Evolutionary conservation across 768 basidiomycete species (phyloP).

Genomic region (Lactifluus pinguis): DNA sequence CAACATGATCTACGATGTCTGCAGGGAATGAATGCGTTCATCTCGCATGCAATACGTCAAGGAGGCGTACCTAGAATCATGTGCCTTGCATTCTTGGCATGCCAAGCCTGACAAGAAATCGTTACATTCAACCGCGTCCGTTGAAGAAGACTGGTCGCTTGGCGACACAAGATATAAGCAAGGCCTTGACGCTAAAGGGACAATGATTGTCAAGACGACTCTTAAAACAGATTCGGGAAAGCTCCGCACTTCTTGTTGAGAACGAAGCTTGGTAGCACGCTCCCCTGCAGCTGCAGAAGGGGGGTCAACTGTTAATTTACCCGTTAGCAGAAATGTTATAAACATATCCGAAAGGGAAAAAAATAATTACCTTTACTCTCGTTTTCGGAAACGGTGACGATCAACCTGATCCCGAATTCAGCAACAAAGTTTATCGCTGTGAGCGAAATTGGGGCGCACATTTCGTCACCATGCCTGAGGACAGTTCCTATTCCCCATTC

Average conservation of each 20-base stretch:
- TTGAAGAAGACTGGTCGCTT: conserved; percentile 82
- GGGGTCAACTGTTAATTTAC: conserved; percentile 46
- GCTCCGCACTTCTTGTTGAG: conserved; percentile 77
- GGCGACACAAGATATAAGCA: conserved; percentile 81
- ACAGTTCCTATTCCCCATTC: conserved; percentile 99
- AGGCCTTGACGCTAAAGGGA: conserved; percentile 68
- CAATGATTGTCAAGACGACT: background rate
- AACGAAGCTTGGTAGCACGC: conserved; percentile 66
- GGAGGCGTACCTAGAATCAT: conserved; percentile 62
- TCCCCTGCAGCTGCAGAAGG: conserved; percentile 63
- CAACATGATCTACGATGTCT: conserved; percentile 81
- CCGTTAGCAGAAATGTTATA: background rate
- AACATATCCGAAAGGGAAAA: background rate
- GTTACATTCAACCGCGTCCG: conserved; percentile 83
- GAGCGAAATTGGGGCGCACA: conserved; percentile 33
- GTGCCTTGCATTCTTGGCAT: conserved; percentile 89
- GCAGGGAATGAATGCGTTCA: background rate
- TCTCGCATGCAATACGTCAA: background rate
- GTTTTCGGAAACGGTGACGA: conserved; percentile 89
- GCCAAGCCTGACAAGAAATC: conserved; percentile 90
- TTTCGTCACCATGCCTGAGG: conserved; percentile 86
- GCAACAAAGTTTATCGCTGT: background rate
- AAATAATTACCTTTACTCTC: conserved; percentile 67
- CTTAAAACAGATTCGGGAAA: conserved; percentile 4
- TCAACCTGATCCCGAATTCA: conserved; percentile 37